These are phyloP conservation scores for Amoeboaphelidium occidentale DNA, from an alignment of 371 early-diverging fungal species.

Conservation along the genomic window DNA sequence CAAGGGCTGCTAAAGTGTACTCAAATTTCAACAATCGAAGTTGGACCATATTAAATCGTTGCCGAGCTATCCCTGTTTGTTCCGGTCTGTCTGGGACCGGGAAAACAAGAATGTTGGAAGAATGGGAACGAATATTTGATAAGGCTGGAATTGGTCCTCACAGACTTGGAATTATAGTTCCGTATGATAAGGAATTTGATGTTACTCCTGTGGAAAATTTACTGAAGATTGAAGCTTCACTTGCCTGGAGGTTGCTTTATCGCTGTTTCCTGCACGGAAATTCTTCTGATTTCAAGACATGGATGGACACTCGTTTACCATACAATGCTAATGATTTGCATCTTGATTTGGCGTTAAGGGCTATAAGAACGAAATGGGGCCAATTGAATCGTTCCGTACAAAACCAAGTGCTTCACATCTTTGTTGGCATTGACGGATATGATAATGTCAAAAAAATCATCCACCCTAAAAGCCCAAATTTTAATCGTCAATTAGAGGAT, in stretches of 20 bases:
- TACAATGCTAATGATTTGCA: neutral
- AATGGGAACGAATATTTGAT: conserved; percentile 1
- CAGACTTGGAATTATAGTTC: neutral
- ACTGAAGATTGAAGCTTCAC: neutral
- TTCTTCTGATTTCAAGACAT: neutral
- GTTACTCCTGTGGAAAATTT: neutral
- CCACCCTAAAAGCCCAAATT: neutral
- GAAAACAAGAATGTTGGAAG: conserved; percentile 1
- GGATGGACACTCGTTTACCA: neutral
- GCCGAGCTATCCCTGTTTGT: neutral
- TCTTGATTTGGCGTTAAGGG: neutral
- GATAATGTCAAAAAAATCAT: neutral
- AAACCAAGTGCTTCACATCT: neutral
- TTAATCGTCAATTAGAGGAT: neutral
- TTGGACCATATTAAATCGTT: neutral
- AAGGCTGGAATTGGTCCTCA: neutral
- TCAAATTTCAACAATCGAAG: neutral
- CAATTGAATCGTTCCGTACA: neutral
- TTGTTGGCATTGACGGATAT: neutral
- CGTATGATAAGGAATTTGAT: neutral
- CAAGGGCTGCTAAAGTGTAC: neutral
- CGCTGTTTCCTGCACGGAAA: neutral
- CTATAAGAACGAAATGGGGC: neutral
- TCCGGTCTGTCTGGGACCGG: neutral
- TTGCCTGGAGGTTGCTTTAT: neutral